Conservation (phyloP, 495 filamentous ascomycete genomes). For the Friedmanniomyces endolithicus region DNA sequence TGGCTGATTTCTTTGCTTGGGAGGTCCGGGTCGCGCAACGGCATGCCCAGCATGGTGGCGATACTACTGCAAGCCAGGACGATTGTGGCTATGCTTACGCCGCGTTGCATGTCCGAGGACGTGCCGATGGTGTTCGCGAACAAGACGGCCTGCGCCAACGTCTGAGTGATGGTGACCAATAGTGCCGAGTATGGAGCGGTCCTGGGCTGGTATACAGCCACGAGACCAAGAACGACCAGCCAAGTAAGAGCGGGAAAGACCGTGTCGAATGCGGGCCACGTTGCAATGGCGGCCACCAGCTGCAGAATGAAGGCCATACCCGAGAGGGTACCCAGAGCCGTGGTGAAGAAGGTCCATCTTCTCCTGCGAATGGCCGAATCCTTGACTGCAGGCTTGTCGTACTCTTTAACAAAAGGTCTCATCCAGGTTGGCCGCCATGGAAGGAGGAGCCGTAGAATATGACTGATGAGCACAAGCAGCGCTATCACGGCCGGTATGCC, state of each 20-base stretch:
- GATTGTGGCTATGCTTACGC: constrained; percentile 3
- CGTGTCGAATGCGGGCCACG: neutral
- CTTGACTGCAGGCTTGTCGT: neutral
- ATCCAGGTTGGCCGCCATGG: constrained; percentile 13
- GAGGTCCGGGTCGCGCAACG: constrained; percentile 50
- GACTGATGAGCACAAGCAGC: constrained; percentile 3
- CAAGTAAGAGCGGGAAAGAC: constrained; percentile 9
- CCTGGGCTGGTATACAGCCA: neutral
- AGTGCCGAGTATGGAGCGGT: constrained; percentile 11
- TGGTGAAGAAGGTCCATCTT: neutral
- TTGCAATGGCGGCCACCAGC: neutral
- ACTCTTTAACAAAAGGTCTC: constrained; percentile 18
- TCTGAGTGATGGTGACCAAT: constrained; percentile 5
- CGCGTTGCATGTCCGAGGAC: neutral
- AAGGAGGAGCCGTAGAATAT: constrained; percentile 1
- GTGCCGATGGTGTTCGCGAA: neutral
- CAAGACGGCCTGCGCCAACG: neutral
- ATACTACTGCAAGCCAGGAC: constrained; percentile 35
- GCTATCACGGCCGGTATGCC: constrained; percentile 11
- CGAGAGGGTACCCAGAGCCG: constrained; percentile 1
- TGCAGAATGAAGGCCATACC: constrained; percentile 6
- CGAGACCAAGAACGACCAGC: constrained; percentile 1
- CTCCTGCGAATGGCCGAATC: neutral
- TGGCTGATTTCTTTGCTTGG: constrained; percentile 48
- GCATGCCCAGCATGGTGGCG: constrained; percentile 53